phyloP scores from a whole-genome alignment of 2,329 filamentous ascomycete genomes.

The Pyrenochaeta sp. region DNA sequence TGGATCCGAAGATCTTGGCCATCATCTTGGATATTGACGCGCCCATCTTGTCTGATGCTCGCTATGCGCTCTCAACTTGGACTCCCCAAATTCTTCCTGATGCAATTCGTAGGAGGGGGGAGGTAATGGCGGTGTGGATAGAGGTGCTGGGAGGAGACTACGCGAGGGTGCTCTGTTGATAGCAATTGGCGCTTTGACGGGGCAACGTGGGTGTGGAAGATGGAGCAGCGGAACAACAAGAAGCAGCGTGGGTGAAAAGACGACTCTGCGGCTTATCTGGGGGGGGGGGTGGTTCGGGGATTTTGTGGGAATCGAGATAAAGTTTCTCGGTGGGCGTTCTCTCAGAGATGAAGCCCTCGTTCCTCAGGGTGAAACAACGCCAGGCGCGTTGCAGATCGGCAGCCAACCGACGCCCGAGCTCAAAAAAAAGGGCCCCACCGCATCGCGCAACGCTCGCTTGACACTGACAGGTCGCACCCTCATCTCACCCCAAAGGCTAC shows the following conservation, averaged over 20 bases:
- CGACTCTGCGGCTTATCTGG: not conserved
- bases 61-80: conserved; percentile 3
- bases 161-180: not conserved
- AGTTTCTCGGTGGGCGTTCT: not conserved
- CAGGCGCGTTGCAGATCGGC: conserved; percentile 17
- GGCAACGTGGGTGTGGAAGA: not conserved
- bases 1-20: conserved; percentile 98
- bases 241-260: not conserved
- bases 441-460: conserved; percentile 1
- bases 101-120: not conserved
- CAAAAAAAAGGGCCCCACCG: conserved; percentile 1
- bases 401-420: conserved; percentile 4
- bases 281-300: not conserved
- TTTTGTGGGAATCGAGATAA: not conserved
- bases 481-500: not conserved
- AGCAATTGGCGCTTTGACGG: conserved; percentile 1
- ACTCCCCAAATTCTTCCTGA: conserved; percentile 4
- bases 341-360: not conserved
- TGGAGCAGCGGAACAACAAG: conserved; percentile 1
- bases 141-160: conserved; percentile 6
- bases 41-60: conserved; percentile 74
- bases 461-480: conserved; percentile 5
- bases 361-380: conserved; percentile 25
- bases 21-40: conserved; percentile 91
- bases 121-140: not conserved